phyloP scores from a whole-genome alignment of 225 moss, liverwort and hornwort genomes.

The Physcomitrellopsis africana region DNA sequence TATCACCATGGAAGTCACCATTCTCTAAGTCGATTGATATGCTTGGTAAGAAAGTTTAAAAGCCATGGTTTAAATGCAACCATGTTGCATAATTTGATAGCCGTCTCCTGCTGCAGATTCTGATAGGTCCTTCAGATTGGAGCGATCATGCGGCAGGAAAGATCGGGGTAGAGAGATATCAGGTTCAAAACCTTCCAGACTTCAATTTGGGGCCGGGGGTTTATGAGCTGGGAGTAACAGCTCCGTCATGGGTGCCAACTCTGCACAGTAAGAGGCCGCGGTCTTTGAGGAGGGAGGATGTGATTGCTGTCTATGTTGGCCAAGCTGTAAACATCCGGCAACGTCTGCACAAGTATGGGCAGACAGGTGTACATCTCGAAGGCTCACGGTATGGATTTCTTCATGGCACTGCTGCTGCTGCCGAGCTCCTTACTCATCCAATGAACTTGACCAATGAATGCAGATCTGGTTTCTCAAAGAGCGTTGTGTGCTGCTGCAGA shows the following conservation, averaged over 20 bases:
- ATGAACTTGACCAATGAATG: neutral
- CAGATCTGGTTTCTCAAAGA: neutral
- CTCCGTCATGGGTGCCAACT: conserved; percentile 34
- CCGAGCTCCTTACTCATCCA: neutral
- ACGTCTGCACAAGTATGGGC: conserved; percentile 71
- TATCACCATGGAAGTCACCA: too few relatives aligned
- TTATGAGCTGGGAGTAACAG: conserved; percentile 79
- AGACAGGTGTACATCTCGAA: conserved; percentile 67
- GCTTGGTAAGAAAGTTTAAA: neutral
- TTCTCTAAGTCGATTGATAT: too few relatives aligned
- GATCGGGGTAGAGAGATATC: conserved; percentile 51
- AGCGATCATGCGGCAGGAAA: conserved; percentile 43
- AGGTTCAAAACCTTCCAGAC: conserved; percentile 64
- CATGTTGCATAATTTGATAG: too few relatives aligned
- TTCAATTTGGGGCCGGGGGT: conserved; percentile 73
- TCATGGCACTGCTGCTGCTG: neutral
- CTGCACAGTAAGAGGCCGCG: conserved; percentile 24
- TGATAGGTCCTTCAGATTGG: conserved; percentile 72
- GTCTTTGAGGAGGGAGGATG: conserved; percentile 52
- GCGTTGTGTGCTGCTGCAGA: conserved; percentile 8
- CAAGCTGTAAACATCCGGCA: conserved; percentile 75
- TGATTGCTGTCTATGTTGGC: conserved; percentile 74
- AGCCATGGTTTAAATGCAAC: neutral
- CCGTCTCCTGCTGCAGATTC: conserved; percentile 36
- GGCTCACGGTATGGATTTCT: conserved; percentile 26